Base-by-base conservation (phyloP, 805 yeast genomes). In the Yamadazyma paraphyllophila region DNA sequence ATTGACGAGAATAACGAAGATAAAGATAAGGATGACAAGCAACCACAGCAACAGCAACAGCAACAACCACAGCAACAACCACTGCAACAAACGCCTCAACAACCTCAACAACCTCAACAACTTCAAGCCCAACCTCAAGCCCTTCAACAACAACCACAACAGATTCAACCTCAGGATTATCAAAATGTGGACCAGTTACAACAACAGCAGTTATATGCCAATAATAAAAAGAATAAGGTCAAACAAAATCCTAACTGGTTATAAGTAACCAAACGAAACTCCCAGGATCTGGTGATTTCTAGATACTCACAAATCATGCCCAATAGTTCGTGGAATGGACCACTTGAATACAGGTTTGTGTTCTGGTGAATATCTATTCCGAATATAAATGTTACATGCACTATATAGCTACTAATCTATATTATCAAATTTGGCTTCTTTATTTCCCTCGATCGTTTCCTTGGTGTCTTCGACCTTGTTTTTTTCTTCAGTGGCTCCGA, bases 1-100 rank as follows among this genome's bases (percentile, higher is more conserved):
- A 52, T 58, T 17, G 59, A 56, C n/a, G 55, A 35, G 51, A 48
- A 25, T 48, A 50, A 37, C 53, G 47, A 14, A 51, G 51, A 16
- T 45, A 35, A 36, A 14, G 49, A 46, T 13, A 37, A 44, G 44
- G 47, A 46, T 11, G 42, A 50, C 15, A 52, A 54, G 31, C 57
- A 53, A 43, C 56, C 51, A 41, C 43, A 43, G 10, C 53, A 44
- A 43, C 34, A 47, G 14, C 50, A 53, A 41, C 16, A 14, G n/a
- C 45, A 42, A 36, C 43, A 30, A 14, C 36, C 32, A 49, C 58
- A 43, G 48, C 51, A 33, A 51, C 55, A 47, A 51, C 36, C 32
- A 26, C 10, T 10, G 10, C 29, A 26, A 26, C 29, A 26, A 26
- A 26, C n/a, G n/a, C 42, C 25, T 17, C 36, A 13, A 5, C 33